Evolutionary conservation across 2,329 filamentous ascomycete species (phyloP).

Genomic region (Coniochaeta sp.): DNA sequence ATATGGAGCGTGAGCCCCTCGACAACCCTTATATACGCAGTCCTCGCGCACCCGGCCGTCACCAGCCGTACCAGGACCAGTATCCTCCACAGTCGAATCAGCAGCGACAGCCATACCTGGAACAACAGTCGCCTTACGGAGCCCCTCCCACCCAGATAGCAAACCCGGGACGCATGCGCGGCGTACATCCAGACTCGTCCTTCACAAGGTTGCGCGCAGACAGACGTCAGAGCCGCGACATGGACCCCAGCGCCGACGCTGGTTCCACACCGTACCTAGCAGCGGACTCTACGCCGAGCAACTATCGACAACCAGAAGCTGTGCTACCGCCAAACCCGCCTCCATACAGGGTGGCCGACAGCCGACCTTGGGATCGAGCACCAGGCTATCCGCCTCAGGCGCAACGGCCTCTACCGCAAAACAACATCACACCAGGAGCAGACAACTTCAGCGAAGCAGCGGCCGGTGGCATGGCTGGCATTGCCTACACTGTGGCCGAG

Average conservation of each 20-base stretch:
- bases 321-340: slow-evolving; percentile 18
- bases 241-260: slow-evolving; percentile 7
- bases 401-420: slow-evolving; percentile 18
- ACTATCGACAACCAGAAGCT: slow-evolving; percentile 13
- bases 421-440: slow-evolving; percentile 50
- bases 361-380: slow-evolving; percentile 14
- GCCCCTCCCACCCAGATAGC: not conserved
- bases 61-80: not conserved
- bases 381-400: slow-evolving; percentile 16
- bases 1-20: not conserved
- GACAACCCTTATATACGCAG: not conserved
- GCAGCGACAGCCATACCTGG: not conserved
- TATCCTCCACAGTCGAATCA: not conserved
- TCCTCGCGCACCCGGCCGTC: not conserved
- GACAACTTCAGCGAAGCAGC: slow-evolving; percentile 61
- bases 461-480: slow-evolving; percentile 59
- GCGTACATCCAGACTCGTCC: slow-evolving; percentile 27
- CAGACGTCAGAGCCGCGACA: slow-evolving; percentile 22
- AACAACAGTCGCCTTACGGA: not conserved
- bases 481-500: slow-evolving; percentile 60
- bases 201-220: slow-evolving; percentile 25
- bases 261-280: slow-evolving; percentile 13
- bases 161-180: not conserved
- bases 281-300: slow-evolving; percentile 13
- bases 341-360: slow-evolving; percentile 12